Base-by-base conservation (phyloP, 148 eudicot species). In the Rhododendron griersonianum region DNA sequence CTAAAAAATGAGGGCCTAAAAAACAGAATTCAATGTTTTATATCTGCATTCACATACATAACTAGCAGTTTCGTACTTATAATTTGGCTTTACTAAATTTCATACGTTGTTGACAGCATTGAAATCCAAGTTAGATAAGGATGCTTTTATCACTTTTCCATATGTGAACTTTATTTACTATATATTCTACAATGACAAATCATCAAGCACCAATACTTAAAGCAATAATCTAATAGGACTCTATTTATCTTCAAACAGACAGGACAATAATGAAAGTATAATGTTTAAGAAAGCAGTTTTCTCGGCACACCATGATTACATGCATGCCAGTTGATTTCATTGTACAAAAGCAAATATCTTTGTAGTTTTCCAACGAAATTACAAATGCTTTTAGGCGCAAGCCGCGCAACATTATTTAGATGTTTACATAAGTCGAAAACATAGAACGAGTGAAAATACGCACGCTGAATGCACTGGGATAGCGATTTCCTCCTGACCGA, bases 401-500 rank as follows among this genome's bases (percentile, higher is more conserved):
- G 30, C 30, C 30, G 30, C 30, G 30, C 76, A 67, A 28, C 35
- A 7, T 11, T 16, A 61, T 5, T 21, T 16, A 37, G 74, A 75
- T 1, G 8, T 59, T 44, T 50, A 78, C 33, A 77, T 53, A 16
- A 71, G 57, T 16, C n/a, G 33, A 21, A 15, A 83, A 16, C 30
- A 80, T 18, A 14, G 80, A 71, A 69, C 45, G 30, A 80, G 47
- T 23, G 59, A n/a, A 71, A 82, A 85, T 79, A 88, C 98, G 23
- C 86, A 97, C 99, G 98, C 88, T 35, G 99, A 90, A 82, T 97
- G 98, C 16, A 97, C 99, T 30, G 99, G 99, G 86, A 97, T 95
- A 83, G 98, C 99, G 59, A 97, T 97, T 91, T 97, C 99, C 87
- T 97, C 99, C 91, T 97, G 99, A 90, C 99, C 99, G 30, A 97